Percentiles rank a stretch among this genome's conserved stretches.
Evolutionary conservation across 192 early-diverging fungal genomes (phyloP).

Genomic region (Backusella australiensis): DNA sequence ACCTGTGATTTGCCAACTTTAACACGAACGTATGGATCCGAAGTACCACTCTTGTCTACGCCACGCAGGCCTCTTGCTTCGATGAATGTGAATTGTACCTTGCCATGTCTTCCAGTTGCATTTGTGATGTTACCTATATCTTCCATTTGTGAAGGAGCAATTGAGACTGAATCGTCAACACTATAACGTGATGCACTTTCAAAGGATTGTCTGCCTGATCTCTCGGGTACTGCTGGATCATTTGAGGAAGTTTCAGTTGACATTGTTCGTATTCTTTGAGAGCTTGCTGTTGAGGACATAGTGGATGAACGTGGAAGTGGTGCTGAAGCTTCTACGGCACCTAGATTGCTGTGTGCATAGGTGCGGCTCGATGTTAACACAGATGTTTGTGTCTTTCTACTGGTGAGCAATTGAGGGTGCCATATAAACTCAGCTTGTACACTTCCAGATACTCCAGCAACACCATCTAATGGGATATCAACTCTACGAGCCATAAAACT

Average conservation of each 20-base stretch:
- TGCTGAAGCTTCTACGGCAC: neutral
- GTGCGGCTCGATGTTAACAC: slow-evolving; percentile 34
- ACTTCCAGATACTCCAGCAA: slow-evolving; percentile 28
- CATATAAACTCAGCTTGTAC: slow-evolving; percentile 51
- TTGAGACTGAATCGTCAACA: slow-evolving; percentile 2
- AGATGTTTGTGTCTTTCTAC: slow-evolving; percentile 47
- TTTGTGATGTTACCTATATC: neutral
- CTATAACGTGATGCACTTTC: neutral
- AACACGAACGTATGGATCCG: slow-evolving; percentile 23
- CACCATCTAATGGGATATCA: slow-evolving; percentile 37
- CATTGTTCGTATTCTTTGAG: neutral
- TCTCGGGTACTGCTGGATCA: neutral
- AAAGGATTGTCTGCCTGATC: too few relatives aligned
- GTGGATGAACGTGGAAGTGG: neutral
- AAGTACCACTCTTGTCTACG: slow-evolving; percentile 41
- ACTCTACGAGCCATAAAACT: slow-evolving; percentile 35
- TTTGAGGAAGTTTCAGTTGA: neutral
- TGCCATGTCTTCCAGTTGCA: slow-evolving; percentile 12
- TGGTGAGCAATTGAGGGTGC: slow-evolving; percentile 52
- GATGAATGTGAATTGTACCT: slow-evolving; percentile 38
- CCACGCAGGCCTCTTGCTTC: slow-evolving; percentile 49
- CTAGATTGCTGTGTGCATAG: neutral
- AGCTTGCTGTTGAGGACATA: neutral
- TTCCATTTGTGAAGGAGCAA: neutral
- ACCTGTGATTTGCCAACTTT: slow-evolving; percentile 1